phyloP scores from a whole-genome alignment of 495 filamentous ascomycete genomes.

The Lasiosphaeria hispida region DNA sequence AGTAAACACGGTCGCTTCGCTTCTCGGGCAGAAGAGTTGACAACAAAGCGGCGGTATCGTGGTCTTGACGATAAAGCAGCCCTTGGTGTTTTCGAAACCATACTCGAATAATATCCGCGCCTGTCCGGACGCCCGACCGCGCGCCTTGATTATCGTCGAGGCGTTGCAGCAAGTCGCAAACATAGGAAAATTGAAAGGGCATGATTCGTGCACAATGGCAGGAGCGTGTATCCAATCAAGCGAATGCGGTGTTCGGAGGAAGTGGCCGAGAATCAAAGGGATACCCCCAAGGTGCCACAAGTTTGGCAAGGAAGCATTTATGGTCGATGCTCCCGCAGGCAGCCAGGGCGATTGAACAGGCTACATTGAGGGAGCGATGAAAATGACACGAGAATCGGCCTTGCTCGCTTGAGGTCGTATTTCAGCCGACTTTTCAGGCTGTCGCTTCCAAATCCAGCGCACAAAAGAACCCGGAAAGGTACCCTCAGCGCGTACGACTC shows the following conservation, averaged over 20 bases:
- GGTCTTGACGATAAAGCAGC: constrained; percentile 48
- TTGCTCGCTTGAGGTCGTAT: too few relatives aligned
- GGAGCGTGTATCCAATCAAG: not conserved
- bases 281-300: not conserved
- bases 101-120: constrained; percentile 35
- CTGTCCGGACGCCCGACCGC: constrained; percentile 3
- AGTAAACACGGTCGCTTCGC: constrained; percentile 72
- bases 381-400: too few relatives aligned
- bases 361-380: not conserved
- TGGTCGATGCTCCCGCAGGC: not conserved
- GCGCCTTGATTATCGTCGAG: constrained; percentile 38
- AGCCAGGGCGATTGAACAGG: not conserved
- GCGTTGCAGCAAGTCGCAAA: constrained; percentile 60
- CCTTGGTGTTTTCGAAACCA: constrained; percentile 63
- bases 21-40: constrained; percentile 73
- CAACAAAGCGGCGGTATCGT: constrained; percentile 59
- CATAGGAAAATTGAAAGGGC: constrained; percentile 59
- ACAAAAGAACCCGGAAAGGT: too few relatives aligned
- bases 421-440: too few relatives aligned
- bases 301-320: not conserved
- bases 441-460: too few relatives aligned
- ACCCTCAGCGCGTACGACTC: too few relatives aligned
- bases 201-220: constrained; percentile 34
- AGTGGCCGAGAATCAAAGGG: not conserved
- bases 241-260: not conserved